Evolutionary conservation across 163 green algal species (phyloP), one percentile per base, ranked within the genome.

Genomic region (Scenedesmus sp.): DNA sequence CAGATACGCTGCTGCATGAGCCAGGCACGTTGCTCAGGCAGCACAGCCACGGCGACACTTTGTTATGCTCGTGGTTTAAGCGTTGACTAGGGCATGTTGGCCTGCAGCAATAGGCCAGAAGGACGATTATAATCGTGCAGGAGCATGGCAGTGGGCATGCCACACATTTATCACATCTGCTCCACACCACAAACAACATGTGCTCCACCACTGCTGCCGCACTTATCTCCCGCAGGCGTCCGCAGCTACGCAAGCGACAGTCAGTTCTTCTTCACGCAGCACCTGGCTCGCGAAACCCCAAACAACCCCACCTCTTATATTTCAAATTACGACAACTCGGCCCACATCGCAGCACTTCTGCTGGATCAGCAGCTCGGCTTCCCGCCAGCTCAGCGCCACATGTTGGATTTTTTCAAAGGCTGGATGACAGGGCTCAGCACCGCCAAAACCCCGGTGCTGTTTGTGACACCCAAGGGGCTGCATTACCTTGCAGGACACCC

Each of bases 311-410:
- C 82, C 3, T 86, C 73, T 54, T 90, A 87, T 56, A 66, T 77
- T 9, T 12, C 89, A 26, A 92, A 76, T 52, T 92, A 90, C 26
- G 83, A 92, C 82, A 89, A 85, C 64, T 77, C 54, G 26, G 89
- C n/a, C 23, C 74, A 62, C 55, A 46, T 26, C 34, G 83, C 89
- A 26, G 64, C 82, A 1, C 46, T 92, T 18, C 77, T 92, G 82
- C 54, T 92, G 4, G 82, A 82, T 18, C 15, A 59, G 16, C 55
- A 79, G 20, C 9, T 91, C 3, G 56, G 57, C 56, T 66, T 85
- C 10, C 46, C 73, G 15, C 56, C 23, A 60, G 87, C 70, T 16
- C 52, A 73, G 76, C 87, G 77, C 20, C 70, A 91, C 56, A 15
- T 91, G 70, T 15, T 86, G 56, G 34, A 84, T 56, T 91, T 91